Evolutionary conservation across 129 eudicot genomes (phyloP).

Genomic region (Smallanthus sonchifolius): DNA sequence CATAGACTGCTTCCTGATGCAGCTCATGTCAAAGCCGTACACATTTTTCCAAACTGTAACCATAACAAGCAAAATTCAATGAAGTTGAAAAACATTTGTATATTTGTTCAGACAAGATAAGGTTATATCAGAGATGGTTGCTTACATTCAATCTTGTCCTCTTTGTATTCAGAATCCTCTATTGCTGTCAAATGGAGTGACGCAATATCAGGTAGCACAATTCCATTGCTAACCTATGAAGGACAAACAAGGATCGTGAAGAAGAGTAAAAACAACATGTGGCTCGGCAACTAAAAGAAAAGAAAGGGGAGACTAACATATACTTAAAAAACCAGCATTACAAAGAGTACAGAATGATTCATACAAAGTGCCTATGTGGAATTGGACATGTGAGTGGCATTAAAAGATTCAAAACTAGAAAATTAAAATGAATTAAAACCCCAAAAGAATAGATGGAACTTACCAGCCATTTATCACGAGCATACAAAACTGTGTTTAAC

Average conservation of each 20-base stretch:
- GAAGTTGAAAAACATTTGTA: constrained; percentile 7
- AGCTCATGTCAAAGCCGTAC: constrained; percentile 97
- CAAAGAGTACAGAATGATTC: background rate
- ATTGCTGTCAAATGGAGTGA: constrained; percentile 87
- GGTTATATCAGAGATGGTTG: background rate
- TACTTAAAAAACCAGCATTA: background rate
- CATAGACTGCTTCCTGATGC: constrained; percentile 84
- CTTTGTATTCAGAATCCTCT: constrained; percentile 98
- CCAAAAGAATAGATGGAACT: constrained; percentile 13
- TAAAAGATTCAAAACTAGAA: background rate
- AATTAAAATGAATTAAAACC: background rate
- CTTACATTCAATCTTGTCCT: constrained; percentile 95
- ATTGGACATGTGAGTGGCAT: constrained; percentile 3
- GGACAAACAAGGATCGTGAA: background rate
- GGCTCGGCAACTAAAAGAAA: background rate
- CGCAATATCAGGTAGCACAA: constrained; percentile 90
- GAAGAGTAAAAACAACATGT: background rate
- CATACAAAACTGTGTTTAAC: constrained; percentile 89
- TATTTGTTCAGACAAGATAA: constrained; percentile 6
- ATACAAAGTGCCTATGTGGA: background rate
- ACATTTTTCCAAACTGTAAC: constrained; percentile 89
- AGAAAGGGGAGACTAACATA: background rate
- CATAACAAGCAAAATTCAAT: constrained; percentile 5
- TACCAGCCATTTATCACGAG: constrained; percentile 99
- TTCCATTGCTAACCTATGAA: constrained; percentile 64